These are phyloP conservation scores for Diaporthe citriasiana DNA, from an alignment of 2,329 filamentous ascomycete species.

Conservation along the genomic window DNA sequence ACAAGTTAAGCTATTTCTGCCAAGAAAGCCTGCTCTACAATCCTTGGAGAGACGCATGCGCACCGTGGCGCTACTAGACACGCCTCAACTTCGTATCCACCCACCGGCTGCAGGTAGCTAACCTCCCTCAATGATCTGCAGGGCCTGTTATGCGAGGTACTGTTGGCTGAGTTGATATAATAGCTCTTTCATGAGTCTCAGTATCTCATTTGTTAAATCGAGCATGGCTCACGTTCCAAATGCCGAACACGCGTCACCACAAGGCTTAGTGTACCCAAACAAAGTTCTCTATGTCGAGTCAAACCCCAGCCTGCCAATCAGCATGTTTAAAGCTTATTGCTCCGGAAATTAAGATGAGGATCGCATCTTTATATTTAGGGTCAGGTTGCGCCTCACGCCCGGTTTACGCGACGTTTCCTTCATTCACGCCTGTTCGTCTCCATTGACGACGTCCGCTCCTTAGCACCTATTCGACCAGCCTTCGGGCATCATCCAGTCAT, in stretches of 20 bases:
- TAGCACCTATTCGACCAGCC: neutral
- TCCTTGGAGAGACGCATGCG: neutral
- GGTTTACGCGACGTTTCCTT: too few species aligned
- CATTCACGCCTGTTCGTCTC: neutral
- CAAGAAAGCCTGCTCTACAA: neutral
- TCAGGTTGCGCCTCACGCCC: neutral
- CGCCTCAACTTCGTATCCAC: neutral
- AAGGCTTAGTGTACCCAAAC: conserved; percentile 25
- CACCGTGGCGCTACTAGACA: neutral
- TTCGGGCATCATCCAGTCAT: conserved; percentile 16
- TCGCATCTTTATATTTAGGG: conserved; percentile 11
- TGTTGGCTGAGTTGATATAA: neutral
- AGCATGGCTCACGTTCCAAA: neutral
- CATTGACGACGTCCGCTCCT: conserved; percentile 22
- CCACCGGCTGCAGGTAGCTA: neutral
- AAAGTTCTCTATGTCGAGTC: conserved; percentile 3
- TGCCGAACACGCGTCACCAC: conserved; percentile 5
- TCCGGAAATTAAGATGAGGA: conserved; percentile 20
- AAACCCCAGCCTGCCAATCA: conserved; percentile 17
- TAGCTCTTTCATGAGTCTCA: neutral
- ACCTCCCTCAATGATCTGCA: neutral
- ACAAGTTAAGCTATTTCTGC: neutral
- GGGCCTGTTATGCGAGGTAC: neutral
- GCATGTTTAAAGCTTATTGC: conserved; percentile 7
- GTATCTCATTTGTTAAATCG: neutral